phyloP scores from a whole-genome alignment of 2,329 filamentous ascomycete species.

The Pseudogymnoascus sp. region DNA sequence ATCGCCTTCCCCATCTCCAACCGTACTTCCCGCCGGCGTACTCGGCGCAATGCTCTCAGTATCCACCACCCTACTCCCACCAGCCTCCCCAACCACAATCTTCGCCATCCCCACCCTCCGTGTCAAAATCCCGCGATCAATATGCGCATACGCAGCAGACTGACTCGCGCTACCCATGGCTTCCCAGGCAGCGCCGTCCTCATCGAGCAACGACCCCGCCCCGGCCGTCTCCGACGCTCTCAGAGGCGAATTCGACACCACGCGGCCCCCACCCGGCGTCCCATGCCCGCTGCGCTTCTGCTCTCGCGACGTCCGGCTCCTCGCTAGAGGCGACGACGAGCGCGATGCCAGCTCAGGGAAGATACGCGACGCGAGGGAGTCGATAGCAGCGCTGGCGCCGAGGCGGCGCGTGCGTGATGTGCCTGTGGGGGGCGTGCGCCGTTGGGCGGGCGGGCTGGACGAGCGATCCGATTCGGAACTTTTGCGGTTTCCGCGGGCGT shows the following conservation, averaged over 20 bases:
- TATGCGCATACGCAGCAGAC: conserved; percentile 53
- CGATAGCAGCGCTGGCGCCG: conserved; percentile 34
- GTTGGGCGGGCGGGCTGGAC: background rate
- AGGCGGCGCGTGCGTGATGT: background rate
- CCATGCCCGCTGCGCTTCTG: background rate
- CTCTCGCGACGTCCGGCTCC: background rate
- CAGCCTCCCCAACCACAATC: background rate
- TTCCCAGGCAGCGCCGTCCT: background rate
- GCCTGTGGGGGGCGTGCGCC: background rate
- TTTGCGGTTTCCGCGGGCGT: conserved; percentile 30
- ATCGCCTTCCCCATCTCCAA: conserved; percentile 22
- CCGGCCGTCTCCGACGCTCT: background rate
- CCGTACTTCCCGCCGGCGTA: conserved; percentile 15
- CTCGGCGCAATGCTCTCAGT: conserved; percentile 4
- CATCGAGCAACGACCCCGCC: background rate
- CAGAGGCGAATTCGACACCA: background rate
- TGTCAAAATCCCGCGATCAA: conserved; percentile 55
- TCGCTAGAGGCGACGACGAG: conserved; percentile 22
- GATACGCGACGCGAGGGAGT: conserved; percentile 56
- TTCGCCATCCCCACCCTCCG: conserved; percentile 46
- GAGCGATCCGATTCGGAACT: conserved; percentile 34
- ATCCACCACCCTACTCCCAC: conserved; percentile 8
- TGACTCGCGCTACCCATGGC: conserved; percentile 34
- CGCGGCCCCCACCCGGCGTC: background rate
- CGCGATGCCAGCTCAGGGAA: conserved; percentile 42